Conservation (phyloP, 2,329 filamentous ascomycete genomes). For the Ascochyta pisi region DNA sequence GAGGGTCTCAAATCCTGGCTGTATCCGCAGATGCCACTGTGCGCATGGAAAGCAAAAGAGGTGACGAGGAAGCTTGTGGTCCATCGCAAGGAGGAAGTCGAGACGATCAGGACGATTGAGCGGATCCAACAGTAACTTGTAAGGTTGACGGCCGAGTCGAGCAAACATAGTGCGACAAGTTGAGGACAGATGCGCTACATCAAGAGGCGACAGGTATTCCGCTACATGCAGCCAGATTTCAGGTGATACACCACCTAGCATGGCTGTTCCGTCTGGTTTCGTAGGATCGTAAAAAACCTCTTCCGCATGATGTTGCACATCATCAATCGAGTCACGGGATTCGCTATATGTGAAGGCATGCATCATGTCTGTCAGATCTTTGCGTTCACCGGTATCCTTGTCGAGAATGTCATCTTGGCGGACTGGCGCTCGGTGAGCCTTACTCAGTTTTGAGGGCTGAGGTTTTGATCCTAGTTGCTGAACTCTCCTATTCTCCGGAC, state of each 20-base stretch:
- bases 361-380: conserved; percentile 44
- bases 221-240: conserved; percentile 37
- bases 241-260: conserved; percentile 29
- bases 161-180: conserved; percentile 39
- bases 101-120: conserved; percentile 56
- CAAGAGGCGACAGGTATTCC: conserved; percentile 36
- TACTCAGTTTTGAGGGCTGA: conserved; percentile 30
- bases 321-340: conserved; percentile 29
- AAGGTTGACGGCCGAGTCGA: conserved; percentile 32
- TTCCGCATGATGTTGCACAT: conserved; percentile 17
- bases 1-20: conserved; percentile 61
- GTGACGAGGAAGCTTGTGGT: conserved; percentile 60
- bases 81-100: conserved; percentile 60
- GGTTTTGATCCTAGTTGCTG: conserved; percentile 15
- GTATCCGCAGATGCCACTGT: conserved; percentile 61
- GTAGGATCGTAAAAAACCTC: conserved; percentile 32
- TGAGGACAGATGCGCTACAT: conserved; percentile 37
- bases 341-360: conserved; percentile 41
- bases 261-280: conserved; percentile 32
- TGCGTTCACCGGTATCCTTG: conserved; percentile 41
- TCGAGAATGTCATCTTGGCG: conserved; percentile 34
- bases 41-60: conserved; percentile 66
- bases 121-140: conserved; percentile 40
- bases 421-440: conserved; percentile 27
- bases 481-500: neutral